phyloP scores from a whole-genome alignment of 164 flowering plant genomes.

The Protea cynaroides region DNA sequence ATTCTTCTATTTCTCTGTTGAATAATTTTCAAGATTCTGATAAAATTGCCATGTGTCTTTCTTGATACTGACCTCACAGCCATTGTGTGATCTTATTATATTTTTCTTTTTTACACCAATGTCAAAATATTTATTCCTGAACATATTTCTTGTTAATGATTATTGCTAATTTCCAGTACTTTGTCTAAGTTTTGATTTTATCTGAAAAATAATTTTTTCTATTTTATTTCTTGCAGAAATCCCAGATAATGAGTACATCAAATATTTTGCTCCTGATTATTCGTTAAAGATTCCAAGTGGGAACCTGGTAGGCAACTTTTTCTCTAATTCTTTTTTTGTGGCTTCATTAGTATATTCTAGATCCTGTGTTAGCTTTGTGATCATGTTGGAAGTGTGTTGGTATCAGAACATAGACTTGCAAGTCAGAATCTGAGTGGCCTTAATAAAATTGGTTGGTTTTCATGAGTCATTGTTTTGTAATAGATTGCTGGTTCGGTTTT shows the following conservation, averaged over 20 bases:
- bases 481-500: not conserved
- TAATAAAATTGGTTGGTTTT: not conserved
- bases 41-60: too few relatives aligned
- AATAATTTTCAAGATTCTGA: too few relatives aligned
- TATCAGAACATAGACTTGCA: slow-evolving; percentile 1
- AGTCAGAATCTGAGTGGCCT: too few relatives aligned
- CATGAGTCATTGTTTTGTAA: not conserved
- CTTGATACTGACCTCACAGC: too few relatives aligned
- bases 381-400: too few relatives aligned
- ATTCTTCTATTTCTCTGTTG: too few relatives aligned
- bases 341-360: too few relatives aligned
- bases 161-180: not conserved
- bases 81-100: too few relatives aligned
- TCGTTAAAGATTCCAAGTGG: slow-evolving; percentile 74
- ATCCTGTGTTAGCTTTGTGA: not conserved
- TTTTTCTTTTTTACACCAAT: too few relatives aligned
- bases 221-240: slow-evolving; percentile 61
- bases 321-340: not conserved
- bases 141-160: not conserved
- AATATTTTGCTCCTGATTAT: slow-evolving; percentile 84
- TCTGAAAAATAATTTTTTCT: not conserved
- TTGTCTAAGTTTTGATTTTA: not conserved
- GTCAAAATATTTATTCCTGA: not conserved
- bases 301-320: slow-evolving; percentile 50
- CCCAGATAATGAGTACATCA: slow-evolving; percentile 84